Evolutionary conservation across 352 stramenopile genomes (phyloP).

Genomic region (Globisporangium perplexum): DNA sequence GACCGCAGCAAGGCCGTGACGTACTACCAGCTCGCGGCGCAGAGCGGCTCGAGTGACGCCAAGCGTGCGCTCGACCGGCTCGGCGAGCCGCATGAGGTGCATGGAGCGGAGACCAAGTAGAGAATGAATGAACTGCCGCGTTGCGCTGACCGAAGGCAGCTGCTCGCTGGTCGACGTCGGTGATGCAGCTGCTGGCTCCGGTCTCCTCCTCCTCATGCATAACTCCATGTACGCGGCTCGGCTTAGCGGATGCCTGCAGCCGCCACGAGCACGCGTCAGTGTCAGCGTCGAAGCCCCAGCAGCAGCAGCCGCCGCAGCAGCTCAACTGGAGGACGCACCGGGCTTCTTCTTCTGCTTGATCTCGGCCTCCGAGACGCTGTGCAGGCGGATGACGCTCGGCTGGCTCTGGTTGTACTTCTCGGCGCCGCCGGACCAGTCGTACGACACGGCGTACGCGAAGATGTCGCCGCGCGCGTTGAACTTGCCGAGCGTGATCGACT

Average conservation of each 20-base stretch:
- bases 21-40: slow-evolving; percentile 68
- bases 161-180: background rate
- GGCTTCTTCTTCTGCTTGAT: slow-evolving; percentile 95
- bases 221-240: no score
- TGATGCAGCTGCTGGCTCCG: no score
- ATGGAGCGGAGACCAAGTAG: background rate
- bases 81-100: slow-evolving; percentile 28
- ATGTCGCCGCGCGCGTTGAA: slow-evolving; percentile 94
- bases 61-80: slow-evolving; percentile 44
- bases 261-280: no score
- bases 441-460: slow-evolving; percentile 95
- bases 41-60: slow-evolving; percentile 49
- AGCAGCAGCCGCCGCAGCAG: no score
- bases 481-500: slow-evolving; percentile 87
- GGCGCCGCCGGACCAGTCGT: slow-evolving; percentile 96
- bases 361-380: slow-evolving; percentile 90
- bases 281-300: no score
- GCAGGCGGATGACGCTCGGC: slow-evolving; percentile 91
- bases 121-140: background rate
- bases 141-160: background rate
- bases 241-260: no score
- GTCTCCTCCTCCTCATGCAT: no score
- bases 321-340: slow-evolving; percentile 38
- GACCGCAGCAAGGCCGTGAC: slow-evolving; percentile 61
- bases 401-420: slow-evolving; percentile 84